Percentiles rank a stretch among this genome's conserved stretches.
Evolutionary conservation across 768 basidiomycete species (phyloP).

Genomic region (Amanita rubescens): DNA sequence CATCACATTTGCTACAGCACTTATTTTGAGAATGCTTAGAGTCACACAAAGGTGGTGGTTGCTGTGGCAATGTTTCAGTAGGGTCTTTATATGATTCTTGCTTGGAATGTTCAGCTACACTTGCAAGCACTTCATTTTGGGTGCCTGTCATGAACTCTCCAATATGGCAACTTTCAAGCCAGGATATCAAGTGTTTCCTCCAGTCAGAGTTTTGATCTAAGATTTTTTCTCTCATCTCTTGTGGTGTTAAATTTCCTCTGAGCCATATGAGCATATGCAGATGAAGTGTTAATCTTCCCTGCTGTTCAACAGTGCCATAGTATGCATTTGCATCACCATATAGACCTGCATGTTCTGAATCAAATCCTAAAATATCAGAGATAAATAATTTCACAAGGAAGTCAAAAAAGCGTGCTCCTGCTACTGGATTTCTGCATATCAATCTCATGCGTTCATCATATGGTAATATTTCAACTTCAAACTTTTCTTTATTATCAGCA

Average conservation of each 20-base stretch:
- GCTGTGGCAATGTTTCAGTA: not conserved
- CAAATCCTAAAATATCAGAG: not conserved
- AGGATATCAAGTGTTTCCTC: not conserved
- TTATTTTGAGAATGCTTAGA: not conserved
- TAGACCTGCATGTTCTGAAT: slow-evolving; percentile 14
- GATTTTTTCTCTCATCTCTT: slow-evolving; percentile 5
- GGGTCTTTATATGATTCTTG: not conserved
- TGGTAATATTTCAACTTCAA: slow-evolving; percentile 12
- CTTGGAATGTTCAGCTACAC: not conserved
- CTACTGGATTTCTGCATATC: too few relatives aligned
- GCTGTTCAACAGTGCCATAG: slow-evolving; percentile 27
- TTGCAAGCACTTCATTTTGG: not conserved
- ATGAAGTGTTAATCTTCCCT: slow-evolving; percentile 23
- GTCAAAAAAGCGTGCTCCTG: too few relatives aligned
- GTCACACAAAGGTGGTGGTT: not conserved
- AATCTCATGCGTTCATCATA: slow-evolving; percentile 2
- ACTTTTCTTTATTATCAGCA: slow-evolving; percentile 18
- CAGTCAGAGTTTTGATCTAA: slow-evolving; percentile 7
- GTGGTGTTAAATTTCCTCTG: slow-evolving; percentile 5
- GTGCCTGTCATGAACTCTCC: not conserved
- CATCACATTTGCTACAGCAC: not conserved
- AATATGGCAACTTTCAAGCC: not conserved
- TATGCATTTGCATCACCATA: slow-evolving; percentile 23
- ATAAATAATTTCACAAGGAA: not conserved
- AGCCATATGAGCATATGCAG: slow-evolving; percentile 24